Percentiles rank a stretch among this genome's conserved stretches.
Evolutionary conservation across 805 yeast genomes (phyloP).

Genomic region (Hanseniaspora guilliermondii): DNA sequence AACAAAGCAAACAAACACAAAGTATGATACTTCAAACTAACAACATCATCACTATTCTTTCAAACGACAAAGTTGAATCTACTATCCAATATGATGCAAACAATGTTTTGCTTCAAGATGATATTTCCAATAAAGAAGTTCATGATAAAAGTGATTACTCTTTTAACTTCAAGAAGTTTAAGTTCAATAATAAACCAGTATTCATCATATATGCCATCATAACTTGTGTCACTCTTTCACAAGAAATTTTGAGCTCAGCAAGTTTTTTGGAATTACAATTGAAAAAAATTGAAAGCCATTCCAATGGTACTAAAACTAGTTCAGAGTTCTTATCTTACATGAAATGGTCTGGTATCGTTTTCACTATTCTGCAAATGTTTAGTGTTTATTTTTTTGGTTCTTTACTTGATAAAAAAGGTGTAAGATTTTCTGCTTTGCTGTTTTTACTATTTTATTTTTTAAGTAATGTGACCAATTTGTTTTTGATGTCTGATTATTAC

Average conservation of each 20-base stretch:
- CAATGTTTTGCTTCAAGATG: not conserved
- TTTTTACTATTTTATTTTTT: not conserved
- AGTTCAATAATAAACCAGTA: not conserved
- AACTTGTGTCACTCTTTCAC: not conserved
- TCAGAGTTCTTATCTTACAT: not conserved
- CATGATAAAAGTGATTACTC: not conserved
- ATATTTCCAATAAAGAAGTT: not conserved
- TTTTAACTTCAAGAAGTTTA: conserved; percentile 5
- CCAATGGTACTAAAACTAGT: not conserved
- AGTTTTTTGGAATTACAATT: conserved; percentile 5
- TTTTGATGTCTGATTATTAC: conserved; percentile 4
- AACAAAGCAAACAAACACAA: not conserved
- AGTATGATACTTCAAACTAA: not conserved
- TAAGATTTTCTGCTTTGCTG: not conserved
- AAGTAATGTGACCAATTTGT: not conserved
- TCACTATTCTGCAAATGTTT: not conserved
- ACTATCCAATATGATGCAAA: not conserved
- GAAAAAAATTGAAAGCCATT: not conserved
- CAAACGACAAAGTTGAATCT: not conserved
- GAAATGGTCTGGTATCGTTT: conserved; percentile 10
- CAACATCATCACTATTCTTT: not conserved
- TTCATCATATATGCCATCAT: not conserved
- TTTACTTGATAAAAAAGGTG: not conserved
- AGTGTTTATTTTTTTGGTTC: conserved; percentile 3
- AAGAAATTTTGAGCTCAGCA: not conserved